Percentiles rank a stretch among this genome's conserved stretches.
These are phyloP conservation scores for Apophysomyces sp. DNA, from an alignment of 371 early-diverging fungal genomes.

Conservation along the genomic window DNA sequence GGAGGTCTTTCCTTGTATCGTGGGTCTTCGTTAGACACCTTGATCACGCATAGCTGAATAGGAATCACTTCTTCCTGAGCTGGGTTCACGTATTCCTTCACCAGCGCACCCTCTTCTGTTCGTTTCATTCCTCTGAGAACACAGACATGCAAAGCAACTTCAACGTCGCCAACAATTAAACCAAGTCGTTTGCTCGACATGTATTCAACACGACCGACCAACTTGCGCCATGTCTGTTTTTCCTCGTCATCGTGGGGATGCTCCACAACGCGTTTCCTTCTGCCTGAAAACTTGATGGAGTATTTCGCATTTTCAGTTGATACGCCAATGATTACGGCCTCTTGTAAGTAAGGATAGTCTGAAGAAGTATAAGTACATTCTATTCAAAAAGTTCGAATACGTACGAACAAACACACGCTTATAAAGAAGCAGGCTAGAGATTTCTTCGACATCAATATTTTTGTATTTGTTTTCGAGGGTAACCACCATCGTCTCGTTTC, in stretches of 20 bases:
- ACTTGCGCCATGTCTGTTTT: slow-evolving; percentile 50
- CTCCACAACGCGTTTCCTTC: slow-evolving; percentile 41
- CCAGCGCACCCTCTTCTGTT: slow-evolving; percentile 76
- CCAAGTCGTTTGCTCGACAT: slow-evolving; percentile 61
- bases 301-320: slow-evolving; percentile 70
- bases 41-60: slow-evolving; percentile 68
- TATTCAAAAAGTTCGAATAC: too few species aligned
- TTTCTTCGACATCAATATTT: slow-evolving; percentile 40
- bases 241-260: slow-evolving; percentile 53
- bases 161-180: slow-evolving; percentile 67
- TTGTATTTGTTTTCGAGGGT: slow-evolving; percentile 57
- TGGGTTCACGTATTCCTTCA: slow-evolving; percentile 78
- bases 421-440: slow-evolving; percentile 55
- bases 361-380: slow-evolving; percentile 12
- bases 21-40: slow-evolving; percentile 66
- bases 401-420: slow-evolving; percentile 61
- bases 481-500: slow-evolving; percentile 83
- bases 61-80: slow-evolving; percentile 65
- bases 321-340: slow-evolving; percentile 77
- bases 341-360: slow-evolving; percentile 86
- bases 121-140: slow-evolving; percentile 72
- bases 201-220: slow-evolving; percentile 59
- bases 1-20: slow-evolving; percentile 65
- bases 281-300: slow-evolving; percentile 45
- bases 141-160: slow-evolving; percentile 69